Base-by-base conservation (phyloP, 768 basidiomycete species). In the Dacryopinax primogenitus region DNA sequence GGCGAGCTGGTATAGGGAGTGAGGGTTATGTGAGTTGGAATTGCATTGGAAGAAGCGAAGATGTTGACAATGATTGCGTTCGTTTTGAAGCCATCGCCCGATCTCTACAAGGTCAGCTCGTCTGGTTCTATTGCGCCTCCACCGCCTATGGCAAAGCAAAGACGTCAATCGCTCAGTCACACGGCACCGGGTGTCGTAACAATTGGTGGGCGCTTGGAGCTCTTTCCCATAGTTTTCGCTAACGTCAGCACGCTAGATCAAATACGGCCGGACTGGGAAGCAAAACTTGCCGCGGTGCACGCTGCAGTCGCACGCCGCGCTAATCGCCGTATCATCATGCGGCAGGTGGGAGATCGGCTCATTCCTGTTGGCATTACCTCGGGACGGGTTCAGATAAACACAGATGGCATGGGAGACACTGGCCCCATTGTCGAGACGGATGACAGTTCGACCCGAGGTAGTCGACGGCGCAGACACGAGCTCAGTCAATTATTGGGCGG, bases 251-350 rank as follows among this genome's bases (percentile, higher is more conserved):
- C 63, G 21, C 63, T 69, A 95, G 96, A 99, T 78, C 87, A 92
- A 76, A 93, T 98, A 66, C 88, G 93, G 63, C 95, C 96, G 1
- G 95, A 98, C 74, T 98, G 96, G 96, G 94, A 98, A 78, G 83
- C 86, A 44, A 97, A 98, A 75, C 77, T 98, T 37, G 92, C 91
- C 58, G 86, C 92, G 36, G 92, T 98, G 45, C 87, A 90, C 66
- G 95, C 96, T 33, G 87, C 91, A n/a, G 94, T 92, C 35, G 85
- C 91, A n/a, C 84, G 96, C 66, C 86, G 94, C 30, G 96, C 96
- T 9, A 94, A 95, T 73, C 81, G 96, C 71, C 83, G 96, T 47
- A 95, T 98, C 74, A 88, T 99, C 64, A 98, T 99, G 93, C 86
- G 96, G 45, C 92, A 97, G 75, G 92, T 98, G 33, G 96, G 96